Evolutionary conservation across 768 basidiomycete species (phyloP).

Genomic region (Lactifluus rugatus): DNA sequence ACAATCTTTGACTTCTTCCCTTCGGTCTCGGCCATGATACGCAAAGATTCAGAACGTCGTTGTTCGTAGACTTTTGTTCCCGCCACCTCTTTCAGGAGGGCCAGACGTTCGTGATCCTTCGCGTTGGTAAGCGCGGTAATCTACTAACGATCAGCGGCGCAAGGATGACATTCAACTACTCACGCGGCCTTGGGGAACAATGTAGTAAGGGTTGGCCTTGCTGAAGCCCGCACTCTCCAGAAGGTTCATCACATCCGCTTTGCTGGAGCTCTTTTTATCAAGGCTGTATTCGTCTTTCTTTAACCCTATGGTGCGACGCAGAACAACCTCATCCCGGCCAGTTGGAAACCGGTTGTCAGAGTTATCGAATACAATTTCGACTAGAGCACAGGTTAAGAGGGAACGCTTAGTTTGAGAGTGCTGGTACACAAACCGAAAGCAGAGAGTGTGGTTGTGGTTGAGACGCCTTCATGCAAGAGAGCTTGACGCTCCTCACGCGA

Average conservation of each 20-base stretch:
- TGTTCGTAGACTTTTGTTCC: slow-evolving; percentile 98
- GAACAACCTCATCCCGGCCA: slow-evolving; percentile 72
- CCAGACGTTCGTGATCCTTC: slow-evolving; percentile 88
- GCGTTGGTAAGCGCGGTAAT: slow-evolving; percentile 96
- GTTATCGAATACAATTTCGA: slow-evolving; percentile 96
- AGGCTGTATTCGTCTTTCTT: slow-evolving; percentile 99
- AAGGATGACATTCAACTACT: slow-evolving; percentile 25
- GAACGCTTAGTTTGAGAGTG: not conserved
- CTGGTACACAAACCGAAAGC: slow-evolving; percentile 61
- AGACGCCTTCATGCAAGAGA: slow-evolving; percentile 90
- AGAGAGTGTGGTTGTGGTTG: slow-evolving; percentile 77
- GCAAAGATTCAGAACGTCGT: slow-evolving; percentile 81
- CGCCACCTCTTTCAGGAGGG: slow-evolving; percentile 94
- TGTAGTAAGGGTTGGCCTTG: slow-evolving; percentile 98
- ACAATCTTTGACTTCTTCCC: slow-evolving; percentile 85
- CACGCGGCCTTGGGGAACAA: slow-evolving; percentile 95
- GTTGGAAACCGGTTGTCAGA: slow-evolving; percentile 91
- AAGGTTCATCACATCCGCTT: slow-evolving; percentile 96
- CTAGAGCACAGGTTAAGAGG: slow-evolving; percentile 28
- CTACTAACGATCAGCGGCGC: slow-evolving; percentile 30
- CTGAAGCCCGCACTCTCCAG: slow-evolving; percentile 96
- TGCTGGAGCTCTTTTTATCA: slow-evolving; percentile 90
- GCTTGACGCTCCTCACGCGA: slow-evolving; percentile 85
- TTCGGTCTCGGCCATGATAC: slow-evolving; percentile 96
- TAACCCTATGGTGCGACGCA: slow-evolving; percentile 89